Percentiles rank a stretch among this genome's conserved stretches.
These are phyloP conservation scores for Paecilomyces formosus DNA, from an alignment of 2,329 filamentous ascomycete species.

Conservation along the genomic window DNA sequence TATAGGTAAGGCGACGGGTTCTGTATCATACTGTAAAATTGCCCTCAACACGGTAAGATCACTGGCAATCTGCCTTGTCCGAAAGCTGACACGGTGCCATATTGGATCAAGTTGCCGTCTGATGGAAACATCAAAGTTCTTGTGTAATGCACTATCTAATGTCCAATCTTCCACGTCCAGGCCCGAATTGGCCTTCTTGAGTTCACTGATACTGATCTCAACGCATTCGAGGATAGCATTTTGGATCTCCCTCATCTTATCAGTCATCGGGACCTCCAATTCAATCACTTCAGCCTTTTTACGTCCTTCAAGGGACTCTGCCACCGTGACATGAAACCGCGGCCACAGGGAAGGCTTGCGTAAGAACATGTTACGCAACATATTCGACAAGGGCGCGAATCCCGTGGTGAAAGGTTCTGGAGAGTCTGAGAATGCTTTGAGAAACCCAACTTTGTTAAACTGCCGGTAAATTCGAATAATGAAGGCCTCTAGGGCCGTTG, in stretches of 20 bases:
- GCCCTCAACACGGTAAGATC: conserved; percentile 77
- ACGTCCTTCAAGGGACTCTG: conserved; percentile 80
- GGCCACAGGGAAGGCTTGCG: conserved; percentile 87
- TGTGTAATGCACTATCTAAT: conserved; percentile 82
- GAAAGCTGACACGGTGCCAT: conserved; percentile 94
- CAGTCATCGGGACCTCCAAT: conserved; percentile 91
- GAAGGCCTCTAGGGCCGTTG: conserved; percentile 88
- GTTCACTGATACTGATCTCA: conserved; percentile 84
- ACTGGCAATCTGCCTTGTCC: conserved; percentile 88
- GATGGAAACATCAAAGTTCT: conserved; percentile 84
- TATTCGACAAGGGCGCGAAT: conserved; percentile 78
- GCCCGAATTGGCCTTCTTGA: conserved; percentile 83
- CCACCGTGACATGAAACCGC: conserved; percentile 84
- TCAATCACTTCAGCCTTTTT: conserved; percentile 96
- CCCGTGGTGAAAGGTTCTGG: conserved; percentile 85
- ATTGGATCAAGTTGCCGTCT: conserved; percentile 88
- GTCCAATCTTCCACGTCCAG: conserved; percentile 98
- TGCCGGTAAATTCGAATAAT: conserved; percentile 90
- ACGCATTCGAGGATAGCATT: conserved; percentile 94
- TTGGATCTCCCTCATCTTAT: conserved; percentile 87
- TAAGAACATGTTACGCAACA: conserved; percentile 89
- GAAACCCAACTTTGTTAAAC: conserved; percentile 85
- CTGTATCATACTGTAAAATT: conserved; percentile 59
- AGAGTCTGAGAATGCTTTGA: conserved; percentile 93
- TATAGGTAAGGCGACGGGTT: neutral